Base-by-base conservation (phyloP, 2,329 filamentous ascomycete species). In the Zasmidium angulare region DNA sequence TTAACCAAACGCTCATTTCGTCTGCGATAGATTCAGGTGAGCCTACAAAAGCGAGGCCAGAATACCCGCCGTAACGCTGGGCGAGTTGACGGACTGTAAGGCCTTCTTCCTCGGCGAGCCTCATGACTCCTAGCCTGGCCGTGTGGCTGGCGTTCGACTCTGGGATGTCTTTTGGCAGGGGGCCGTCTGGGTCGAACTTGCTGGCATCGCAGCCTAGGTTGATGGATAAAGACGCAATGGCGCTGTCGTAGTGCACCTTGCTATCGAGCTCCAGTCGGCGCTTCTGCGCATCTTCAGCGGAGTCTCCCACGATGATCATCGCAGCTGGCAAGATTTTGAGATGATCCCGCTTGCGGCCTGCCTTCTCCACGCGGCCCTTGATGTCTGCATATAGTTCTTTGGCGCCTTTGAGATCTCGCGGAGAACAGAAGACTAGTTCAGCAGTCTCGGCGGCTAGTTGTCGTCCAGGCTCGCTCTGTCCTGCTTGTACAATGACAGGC, bases 401-500 rank as follows among this genome's bases (percentile, higher is more conserved):
- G 2, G 63, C 66, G 20, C 55, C 53, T 14, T 64, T 46, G n/a
- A 68, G 51, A 53, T 69, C 62, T 31, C 61, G 63, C 3, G 67
- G 64, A 9, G 62, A 61, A 56, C 66, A 68, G 53, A 69, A 69
- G 2, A 69, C 67, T 26, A 62, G 50, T 49, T 69, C 67, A 2
- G 67, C 67, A 2, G 67, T 69, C 46, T 69, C 67, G 19, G 67
- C 66, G 12, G 67, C 67, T 9, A 69, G 29, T 59, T 69, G 67
- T 24, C 62, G 57, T 17, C 67, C 67, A 2, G 67, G 67, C 29
- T 69, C 67, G 4, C 60, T 64, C 24, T 69, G 67, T 2, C 67
- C 67, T 2, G 67, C 67, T 59, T 69, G 67, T 2, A 69, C 66
- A 36, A 69, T 69, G 1, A 69, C 67, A 0, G 67, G 67, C 66